Evolutionary conservation across 495 filamentous ascomycete species (phyloP).

Genomic region (Hypoxylon perforatum): DNA sequence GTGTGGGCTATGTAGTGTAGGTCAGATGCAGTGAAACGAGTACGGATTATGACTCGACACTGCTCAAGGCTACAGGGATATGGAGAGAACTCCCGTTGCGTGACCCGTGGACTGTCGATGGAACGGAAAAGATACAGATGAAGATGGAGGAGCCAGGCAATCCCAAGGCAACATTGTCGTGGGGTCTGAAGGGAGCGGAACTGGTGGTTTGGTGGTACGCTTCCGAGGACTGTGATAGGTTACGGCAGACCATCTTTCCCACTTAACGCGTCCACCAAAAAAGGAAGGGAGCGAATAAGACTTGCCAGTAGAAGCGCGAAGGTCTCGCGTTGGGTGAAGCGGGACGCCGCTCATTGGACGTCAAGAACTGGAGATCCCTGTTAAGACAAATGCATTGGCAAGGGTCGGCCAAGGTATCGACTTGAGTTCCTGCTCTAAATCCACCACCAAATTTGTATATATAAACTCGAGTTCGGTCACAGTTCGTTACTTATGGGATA

Average conservation of each 20-base stretch:
- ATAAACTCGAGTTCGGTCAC: slow-evolving; percentile 15
- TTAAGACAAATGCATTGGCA: slow-evolving; percentile 24
- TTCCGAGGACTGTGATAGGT: slow-evolving; percentile 20
- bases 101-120: slow-evolving; percentile 2
- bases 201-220: slow-evolving; percentile 29
- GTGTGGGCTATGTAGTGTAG: slow-evolving; percentile 14
- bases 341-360: slow-evolving; percentile 50
- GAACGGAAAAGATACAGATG: slow-evolving; percentile 16
- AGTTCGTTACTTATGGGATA: slow-evolving; percentile 15
- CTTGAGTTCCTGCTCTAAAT: slow-evolving; percentile 14
- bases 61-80: slow-evolving; percentile 30
- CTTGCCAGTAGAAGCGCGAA: slow-evolving; percentile 25
- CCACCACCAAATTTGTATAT: slow-evolving; percentile 28
- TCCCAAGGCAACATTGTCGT: slow-evolving; percentile 19
- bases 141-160: slow-evolving; percentile 26
- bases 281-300: slow-evolving; percentile 41
- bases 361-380: slow-evolving; percentile 50
- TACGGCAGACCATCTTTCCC: slow-evolving; percentile 14
- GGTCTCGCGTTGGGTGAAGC: slow-evolving; percentile 35
- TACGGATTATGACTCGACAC: slow-evolving; percentile 39
- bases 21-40: slow-evolving; percentile 37
- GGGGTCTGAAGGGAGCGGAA: background rate
- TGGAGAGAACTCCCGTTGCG: slow-evolving; percentile 20
- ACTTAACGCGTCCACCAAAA: slow-evolving; percentile 45
- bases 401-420: slow-evolving; percentile 25